These are phyloP conservation scores for Olyra latifolia DNA, from an alignment of 176 grass and related monocot genomes.

Conservation along the genomic window DNA sequence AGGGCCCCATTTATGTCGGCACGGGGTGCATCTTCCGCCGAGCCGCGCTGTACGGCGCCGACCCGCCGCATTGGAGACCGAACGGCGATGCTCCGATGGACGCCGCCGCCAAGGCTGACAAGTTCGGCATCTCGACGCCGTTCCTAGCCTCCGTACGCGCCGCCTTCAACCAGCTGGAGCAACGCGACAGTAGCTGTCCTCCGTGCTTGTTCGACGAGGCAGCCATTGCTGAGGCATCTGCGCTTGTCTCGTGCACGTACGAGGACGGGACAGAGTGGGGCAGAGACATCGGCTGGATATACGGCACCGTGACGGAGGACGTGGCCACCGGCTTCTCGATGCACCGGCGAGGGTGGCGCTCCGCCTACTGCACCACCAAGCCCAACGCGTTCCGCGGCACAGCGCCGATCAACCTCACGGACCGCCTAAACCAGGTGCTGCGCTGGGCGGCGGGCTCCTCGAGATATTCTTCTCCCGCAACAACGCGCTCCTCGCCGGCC, in stretches of 20 bases:
- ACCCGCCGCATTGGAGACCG: slow-evolving; percentile 13
- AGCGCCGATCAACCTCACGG: slow-evolving; percentile 25
- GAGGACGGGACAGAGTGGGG: slow-evolving; percentile 28
- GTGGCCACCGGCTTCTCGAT: slow-evolving; percentile 25
- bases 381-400: slow-evolving; percentile 38
- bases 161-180: neutral
- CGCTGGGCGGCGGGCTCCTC: slow-evolving; percentile 41
- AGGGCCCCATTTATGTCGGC: slow-evolving; percentile 46
- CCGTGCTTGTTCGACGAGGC: neutral
- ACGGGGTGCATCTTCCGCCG: slow-evolving; percentile 35
- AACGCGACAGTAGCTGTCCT: neutral
- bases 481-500: slow-evolving; percentile 17
- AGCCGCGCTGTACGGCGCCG: neutral
- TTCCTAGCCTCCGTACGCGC: neutral
- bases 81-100: neutral
- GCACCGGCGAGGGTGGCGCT: slow-evolving; percentile 39
- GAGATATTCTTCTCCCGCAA: slow-evolving; percentile 42
- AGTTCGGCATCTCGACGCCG: neutral
- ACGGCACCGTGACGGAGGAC: slow-evolving; percentile 34
- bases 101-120: neutral
- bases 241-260: slow-evolving; percentile 27
- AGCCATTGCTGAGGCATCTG: neutral
- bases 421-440: slow-evolving; percentile 27
- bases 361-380: slow-evolving; percentile 23
- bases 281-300: slow-evolving; percentile 21